These are phyloP conservation scores for Penicillium nordicum DNA, from an alignment of 2,329 filamentous ascomycete genomes.

Conservation along the genomic window DNA sequence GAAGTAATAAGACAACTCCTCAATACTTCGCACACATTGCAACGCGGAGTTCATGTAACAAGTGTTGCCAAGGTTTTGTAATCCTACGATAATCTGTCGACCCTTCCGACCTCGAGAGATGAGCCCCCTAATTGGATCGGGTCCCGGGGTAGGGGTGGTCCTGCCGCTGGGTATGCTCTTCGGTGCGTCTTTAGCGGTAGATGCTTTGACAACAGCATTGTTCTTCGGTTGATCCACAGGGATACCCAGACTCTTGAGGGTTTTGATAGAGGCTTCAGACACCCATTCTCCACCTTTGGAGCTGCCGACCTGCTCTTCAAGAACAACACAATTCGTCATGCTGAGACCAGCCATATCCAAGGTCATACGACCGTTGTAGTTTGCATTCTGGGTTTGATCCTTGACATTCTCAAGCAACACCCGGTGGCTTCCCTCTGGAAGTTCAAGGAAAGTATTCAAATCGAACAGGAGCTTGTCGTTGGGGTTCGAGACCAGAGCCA, in stretches of 20 bases:
- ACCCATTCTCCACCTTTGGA: slow-evolving; percentile 54
- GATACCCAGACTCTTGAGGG: slow-evolving; percentile 51
- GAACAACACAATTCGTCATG: slow-evolving; percentile 72
- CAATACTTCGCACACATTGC: slow-evolving; percentile 89
- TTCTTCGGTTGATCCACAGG: slow-evolving; percentile 35
- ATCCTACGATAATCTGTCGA: slow-evolving; percentile 70
- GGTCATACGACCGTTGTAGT: slow-evolving; percentile 71
- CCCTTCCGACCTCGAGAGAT: slow-evolving; percentile 58
- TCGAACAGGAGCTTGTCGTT: slow-evolving; percentile 58
- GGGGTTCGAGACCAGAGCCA: slow-evolving; percentile 41
- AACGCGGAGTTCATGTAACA: slow-evolving; percentile 99
- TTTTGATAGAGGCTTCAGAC: slow-evolving; percentile 48
- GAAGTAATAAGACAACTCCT: slow-evolving; percentile 92
- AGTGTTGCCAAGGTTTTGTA: slow-evolving; percentile 91
- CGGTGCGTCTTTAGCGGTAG: slow-evolving; percentile 30
- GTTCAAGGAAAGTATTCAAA: slow-evolving; percentile 58
- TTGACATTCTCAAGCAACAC: slow-evolving; percentile 59
- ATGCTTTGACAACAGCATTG: slow-evolving; percentile 26
- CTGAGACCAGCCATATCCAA: slow-evolving; percentile 65
- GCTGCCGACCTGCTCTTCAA: slow-evolving; percentile 70
- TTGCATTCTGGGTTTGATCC: slow-evolving; percentile 69
- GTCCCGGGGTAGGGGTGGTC: slow-evolving; percentile 63
- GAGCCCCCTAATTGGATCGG: slow-evolving; percentile 47
- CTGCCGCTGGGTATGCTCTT: slow-evolving; percentile 55
- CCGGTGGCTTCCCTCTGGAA: slow-evolving; percentile 62